Base-by-base conservation (phyloP, 1,284 basidiomycete genomes). In the Wolfiporia cocos region DNA sequence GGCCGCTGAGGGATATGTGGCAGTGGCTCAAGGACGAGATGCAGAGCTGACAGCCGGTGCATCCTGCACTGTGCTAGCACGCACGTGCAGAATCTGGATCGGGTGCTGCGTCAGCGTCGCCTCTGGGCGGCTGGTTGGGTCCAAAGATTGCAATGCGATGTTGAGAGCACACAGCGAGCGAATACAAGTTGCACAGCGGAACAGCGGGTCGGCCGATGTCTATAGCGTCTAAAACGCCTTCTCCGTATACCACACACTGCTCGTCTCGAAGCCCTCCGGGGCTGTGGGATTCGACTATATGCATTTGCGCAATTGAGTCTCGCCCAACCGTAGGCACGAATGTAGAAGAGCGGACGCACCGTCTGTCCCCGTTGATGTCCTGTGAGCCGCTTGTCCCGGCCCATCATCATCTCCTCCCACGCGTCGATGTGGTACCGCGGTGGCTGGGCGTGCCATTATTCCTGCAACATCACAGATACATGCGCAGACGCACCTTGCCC, bases 381-480 rank as follows among this genome's bases (percentile, higher is more conserved):
- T n/a, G 92, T 95, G 61, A 97, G 65, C 53, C 88, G 71, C 58
- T 76, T 72, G 68, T 97, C 93, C 46, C 92, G 73, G 57, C 84
- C 79, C 85, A 95, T 91, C 91, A 97, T 91, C 86, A 91, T 90
- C 42, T 87, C 75, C 50, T 97, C 92, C 92, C 92, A 96, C 23
- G 74, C 66, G 57, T 96, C 93, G 30, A 93, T 61, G 44, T 78
- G 74, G 61, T 94, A 92, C 43, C 93, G 77, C 31, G 86, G 74
- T 41, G 88, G 84, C 93, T 96, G 46, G 26, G 26, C 26, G 14
- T 14, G 10, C 41, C 6, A 39, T 11, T 21, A 26, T 11, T 14
- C 17, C n/a, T 10, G 20, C 21, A 21, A 28, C 24, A 19, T 1
- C 4, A 2, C 11, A 26, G 3, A 33, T 23, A 5, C 42, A 14